A percentile compares a stretch with the other conserved stretches of the same genome.
phyloP scores from a whole-genome alignment of 164 flowering plant species.

The Tetrastigma voinierianum region DNA sequence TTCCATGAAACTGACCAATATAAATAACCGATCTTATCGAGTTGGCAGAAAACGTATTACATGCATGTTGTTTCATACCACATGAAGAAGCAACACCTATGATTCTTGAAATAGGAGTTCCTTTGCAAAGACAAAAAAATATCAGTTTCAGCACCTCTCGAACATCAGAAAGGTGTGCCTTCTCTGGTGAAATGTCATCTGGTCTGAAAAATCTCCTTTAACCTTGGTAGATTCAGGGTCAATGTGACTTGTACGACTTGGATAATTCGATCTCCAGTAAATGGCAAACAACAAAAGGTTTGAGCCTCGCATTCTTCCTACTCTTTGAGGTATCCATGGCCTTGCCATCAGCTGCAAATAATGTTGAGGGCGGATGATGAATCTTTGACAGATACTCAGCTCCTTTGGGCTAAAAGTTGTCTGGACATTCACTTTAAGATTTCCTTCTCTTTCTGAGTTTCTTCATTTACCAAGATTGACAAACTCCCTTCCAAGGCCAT shows the following conservation, averaged over 20 bases:
- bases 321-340: constrained; percentile 58
- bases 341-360: constrained; percentile 32
- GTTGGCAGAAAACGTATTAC: too few relatives aligned
- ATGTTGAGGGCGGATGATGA: constrained; percentile 52
- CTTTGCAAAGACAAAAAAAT: too few relatives aligned
- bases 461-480: constrained; percentile 56
- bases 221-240: constrained; percentile 34
- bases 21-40: too few relatives aligned
- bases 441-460: constrained; percentile 33
- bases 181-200: constrained; percentile 80
- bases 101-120: too few relatives aligned
- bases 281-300: constrained; percentile 79
- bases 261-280: constrained; percentile 49
- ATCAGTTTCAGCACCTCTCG: constrained; percentile 62
- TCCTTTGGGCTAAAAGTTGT: constrained; percentile 49
- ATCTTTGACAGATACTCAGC: constrained; percentile 59
- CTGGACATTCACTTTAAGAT: constrained; percentile 36
- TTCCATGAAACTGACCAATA: too few relatives aligned
- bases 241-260: constrained; percentile 33
- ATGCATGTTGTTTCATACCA: too few relatives aligned
- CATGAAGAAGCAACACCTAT: too few relatives aligned
- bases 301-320: constrained; percentile 90
- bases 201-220: constrained; percentile 87
- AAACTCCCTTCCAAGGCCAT: constrained; percentile 75
- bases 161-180: constrained; percentile 81